phyloP scores from a whole-genome alignment of 805 yeast genomes.

The Myxozyma melibiosi region DNA sequence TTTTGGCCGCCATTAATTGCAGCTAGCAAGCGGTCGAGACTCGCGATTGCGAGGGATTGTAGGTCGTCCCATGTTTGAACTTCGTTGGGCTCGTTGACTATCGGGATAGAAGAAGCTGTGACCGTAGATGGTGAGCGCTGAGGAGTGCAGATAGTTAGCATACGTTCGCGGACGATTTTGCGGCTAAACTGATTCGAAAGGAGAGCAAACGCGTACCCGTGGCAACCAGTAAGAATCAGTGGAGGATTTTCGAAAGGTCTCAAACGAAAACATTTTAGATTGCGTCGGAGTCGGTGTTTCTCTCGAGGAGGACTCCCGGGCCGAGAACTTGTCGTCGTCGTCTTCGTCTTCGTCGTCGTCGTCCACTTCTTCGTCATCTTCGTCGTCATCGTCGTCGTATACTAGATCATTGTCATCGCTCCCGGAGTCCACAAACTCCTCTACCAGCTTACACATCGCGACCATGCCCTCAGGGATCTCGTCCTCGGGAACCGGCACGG shows the following conservation, averaged over 20 bases:
- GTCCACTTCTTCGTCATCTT: not conserved
- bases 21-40: conserved; percentile 6
- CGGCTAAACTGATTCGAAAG: not conserved
- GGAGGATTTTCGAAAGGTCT: not conserved
- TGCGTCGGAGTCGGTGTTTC: conserved; percentile 1
- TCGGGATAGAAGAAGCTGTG: not conserved
- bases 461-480: conserved; percentile 12
- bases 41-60: not conserved
- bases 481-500: conserved; percentile 44
- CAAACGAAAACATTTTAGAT: not conserved
- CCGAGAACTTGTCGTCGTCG: not conserved
- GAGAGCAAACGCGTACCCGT: not conserved
- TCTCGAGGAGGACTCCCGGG: not conserved
- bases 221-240: conserved; percentile 9
- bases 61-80: conserved; percentile 16
- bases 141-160: not conserved
- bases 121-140: conserved; percentile 11
- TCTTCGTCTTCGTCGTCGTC: conserved; percentile 9
- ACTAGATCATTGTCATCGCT: conserved; percentile 2
- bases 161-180: too few species aligned
- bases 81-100: not conserved
- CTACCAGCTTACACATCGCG: conserved; percentile 2
- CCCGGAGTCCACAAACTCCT: conserved; percentile 1
- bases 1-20: not conserved
- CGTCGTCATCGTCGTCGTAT: not conserved